A percentile compares a stretch with the other conserved stretches of the same genome.
These are phyloP conservation scores for Cyamopsis tetragonoloba DNA, from an alignment of 306 rosid genomes.

Conservation along the genomic window DNA sequence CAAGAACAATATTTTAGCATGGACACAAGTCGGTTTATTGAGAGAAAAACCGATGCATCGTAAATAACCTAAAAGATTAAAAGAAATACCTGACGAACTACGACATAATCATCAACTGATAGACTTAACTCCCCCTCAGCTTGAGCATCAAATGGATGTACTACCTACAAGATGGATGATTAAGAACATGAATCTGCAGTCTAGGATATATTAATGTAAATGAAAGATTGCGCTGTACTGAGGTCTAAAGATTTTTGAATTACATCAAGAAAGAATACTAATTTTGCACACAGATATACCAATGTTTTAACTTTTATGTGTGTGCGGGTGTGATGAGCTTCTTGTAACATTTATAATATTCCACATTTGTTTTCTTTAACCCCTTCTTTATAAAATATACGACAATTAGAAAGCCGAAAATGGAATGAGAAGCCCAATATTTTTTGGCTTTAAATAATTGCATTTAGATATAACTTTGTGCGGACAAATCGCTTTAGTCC, in stretches of 20 bases:
- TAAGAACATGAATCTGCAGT: constrained; percentile 17
- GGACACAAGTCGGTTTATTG: neutral
- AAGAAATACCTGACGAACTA: constrained; percentile 74
- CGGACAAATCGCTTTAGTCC: too few relatives aligned
- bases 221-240: neutral
- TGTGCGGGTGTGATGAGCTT: neutral
- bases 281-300: neutral
- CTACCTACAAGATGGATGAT: constrained; percentile 46
- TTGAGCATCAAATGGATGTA: constrained; percentile 90
- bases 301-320: neutral
- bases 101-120: constrained; percentile 69
- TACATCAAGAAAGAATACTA: neutral
- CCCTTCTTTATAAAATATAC: too few relatives aligned
- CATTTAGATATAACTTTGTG: too few relatives aligned
- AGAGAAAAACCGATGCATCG: neutral
- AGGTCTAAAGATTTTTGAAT: neutral
- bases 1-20: neutral
- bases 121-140: constrained; percentile 81
- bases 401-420: neutral
- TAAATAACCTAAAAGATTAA: neutral
- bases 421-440: neutral
- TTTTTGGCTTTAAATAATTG: neutral
- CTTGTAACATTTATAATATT: neutral
- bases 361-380: neutral
- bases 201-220: neutral